Evolutionary conservation across 768 basidiomycete genomes (phyloP), one percentile per base, ranked within the genome.

Genomic region (Basidioascus undulatus): DNA sequence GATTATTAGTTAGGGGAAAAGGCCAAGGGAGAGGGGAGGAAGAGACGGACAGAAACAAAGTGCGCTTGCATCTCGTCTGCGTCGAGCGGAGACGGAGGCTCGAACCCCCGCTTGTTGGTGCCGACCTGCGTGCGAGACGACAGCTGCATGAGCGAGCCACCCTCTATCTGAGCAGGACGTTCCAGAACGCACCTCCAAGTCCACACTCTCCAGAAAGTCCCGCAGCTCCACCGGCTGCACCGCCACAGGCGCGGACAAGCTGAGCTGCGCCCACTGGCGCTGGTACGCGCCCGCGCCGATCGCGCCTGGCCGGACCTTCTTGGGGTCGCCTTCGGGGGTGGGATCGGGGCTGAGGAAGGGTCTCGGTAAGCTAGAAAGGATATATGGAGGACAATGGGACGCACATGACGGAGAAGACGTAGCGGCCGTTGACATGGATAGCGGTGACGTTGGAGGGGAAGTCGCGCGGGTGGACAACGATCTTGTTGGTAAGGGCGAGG

Each of bases 181-280:
- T 18, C 23, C n/a, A 18, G 10, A 9, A 46, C 59, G 46, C 36
- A 62, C 61, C 57, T 92, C 77, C 18, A 98, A 52, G 53, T 89
- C 80, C 40, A 89, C 60, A 3, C 72, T 73, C 48, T 76, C 70
- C 13, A 89, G 63, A 3, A 11, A n/a, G n/a, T 54, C 51, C 23
- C 57, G 53, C n/a, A 54, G 69, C 20, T 61, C 54, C 18, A 81
- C 65, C 2, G 68, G 57, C 41, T 77, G 72, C 30, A 89, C 65
- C 13, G 74, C 67, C 39, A 80, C 76, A 12, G 63, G 53, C 53
- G 92, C 86, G 0, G 64, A 57, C 31, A 76, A 58, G 13, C 83
- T 83, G 6, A 94, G 65, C 5, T 74, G 75, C 32, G 86, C 76
- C 84, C 84, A 98, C 60, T 80, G 73, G 9, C 92, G 70, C 44